Evolutionary conservation across 768 basidiomycete species (phyloP), one percentile per base, ranked within the genome.

Genomic region (Mycena rebaudengoi): DNA sequence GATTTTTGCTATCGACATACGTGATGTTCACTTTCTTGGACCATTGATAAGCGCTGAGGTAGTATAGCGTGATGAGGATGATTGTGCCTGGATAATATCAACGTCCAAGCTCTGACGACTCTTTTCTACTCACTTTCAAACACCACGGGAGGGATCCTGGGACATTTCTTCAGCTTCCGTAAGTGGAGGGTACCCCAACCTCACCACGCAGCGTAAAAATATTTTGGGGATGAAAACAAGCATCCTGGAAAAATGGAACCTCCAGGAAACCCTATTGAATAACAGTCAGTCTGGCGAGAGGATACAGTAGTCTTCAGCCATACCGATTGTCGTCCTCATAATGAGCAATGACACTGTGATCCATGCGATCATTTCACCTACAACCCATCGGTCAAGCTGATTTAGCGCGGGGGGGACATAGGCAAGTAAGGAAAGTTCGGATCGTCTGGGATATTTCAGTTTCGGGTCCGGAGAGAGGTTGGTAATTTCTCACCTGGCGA

Each of bases 61-160:
- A 66, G 53, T 68, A 66, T 1, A 71, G 18, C 10, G 70, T 70
- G 41, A 73, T 54, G 11, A 60, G 49, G 43, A 72, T 53, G 18
- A 71, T 58, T 21, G 66, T 52, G 52, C 64, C 71, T 74, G 35
- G 1, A n/a, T 18, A 25, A 13, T 30, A 7, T 57, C 14, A 45
- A 29, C 8, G 2, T 40, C 4, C n/a, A n/a, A n/a, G n/a, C n/a
- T n/a, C n/a, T n/a, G n/a, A n/a, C n/a, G n/a, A n/a, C n/a, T n/a
- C n/a, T n/a, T n/a, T n/a, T n/a, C n/a, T n/a, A 58, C 68, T 29
- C 21, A 72, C 71, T 69, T 55, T 73, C 72, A 46, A 73, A 69
- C 16, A 64, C 44, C 0, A 67, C 65, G 5, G 70, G 61, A 7
- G 70, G 65, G 16, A 73, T 67, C 72, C 71, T 72, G 50, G 14